Evolutionary conservation across 225 moss, liverwort and hornwort species (phyloP).

Genomic region (Sphagnum contortum): DNA sequence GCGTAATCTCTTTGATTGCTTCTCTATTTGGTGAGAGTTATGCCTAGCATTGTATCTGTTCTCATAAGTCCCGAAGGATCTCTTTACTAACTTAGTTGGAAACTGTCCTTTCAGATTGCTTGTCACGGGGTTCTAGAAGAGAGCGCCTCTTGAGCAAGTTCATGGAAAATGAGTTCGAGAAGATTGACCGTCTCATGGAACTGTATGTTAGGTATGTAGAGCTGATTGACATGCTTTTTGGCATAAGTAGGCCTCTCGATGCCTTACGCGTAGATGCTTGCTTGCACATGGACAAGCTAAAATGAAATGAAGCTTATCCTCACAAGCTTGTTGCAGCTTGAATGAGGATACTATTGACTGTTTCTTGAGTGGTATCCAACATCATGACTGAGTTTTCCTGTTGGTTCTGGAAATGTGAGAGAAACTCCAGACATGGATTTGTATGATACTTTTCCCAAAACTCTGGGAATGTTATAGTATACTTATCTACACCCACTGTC

Average conservation of each 20-base stretch:
- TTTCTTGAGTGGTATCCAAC: no score
- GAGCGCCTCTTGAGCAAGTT: slow-evolving; percentile 88
- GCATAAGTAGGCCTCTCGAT: no score
- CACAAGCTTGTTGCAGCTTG: no score
- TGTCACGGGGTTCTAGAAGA: slow-evolving; percentile 80
- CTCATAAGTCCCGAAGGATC: no score
- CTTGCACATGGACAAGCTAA: background rate
- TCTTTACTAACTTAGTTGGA: background rate
- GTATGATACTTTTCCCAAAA: no score
- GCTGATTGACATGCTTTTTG: slow-evolving; percentile 1
- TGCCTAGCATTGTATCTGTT: background rate
- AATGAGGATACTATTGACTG: no score
- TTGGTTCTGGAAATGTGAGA: no score
- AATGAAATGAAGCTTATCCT: background rate
- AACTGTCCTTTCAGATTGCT: slow-evolving; percentile 42
- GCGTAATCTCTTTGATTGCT: slow-evolving; percentile 78
- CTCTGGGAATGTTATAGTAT: no score
- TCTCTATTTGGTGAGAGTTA: slow-evolving; percentile 81
- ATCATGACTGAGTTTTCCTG: no score
- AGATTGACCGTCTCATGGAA: slow-evolving; percentile 96
- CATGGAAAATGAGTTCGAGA: slow-evolving; percentile 75
- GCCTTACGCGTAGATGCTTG: background rate
- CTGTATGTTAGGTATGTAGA: slow-evolving; percentile 66
- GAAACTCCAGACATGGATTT: no score
- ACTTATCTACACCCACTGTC: no score